phyloP scores from a whole-genome alignment of 768 basidiomycete genomes.

The Hericium coralloides region DNA sequence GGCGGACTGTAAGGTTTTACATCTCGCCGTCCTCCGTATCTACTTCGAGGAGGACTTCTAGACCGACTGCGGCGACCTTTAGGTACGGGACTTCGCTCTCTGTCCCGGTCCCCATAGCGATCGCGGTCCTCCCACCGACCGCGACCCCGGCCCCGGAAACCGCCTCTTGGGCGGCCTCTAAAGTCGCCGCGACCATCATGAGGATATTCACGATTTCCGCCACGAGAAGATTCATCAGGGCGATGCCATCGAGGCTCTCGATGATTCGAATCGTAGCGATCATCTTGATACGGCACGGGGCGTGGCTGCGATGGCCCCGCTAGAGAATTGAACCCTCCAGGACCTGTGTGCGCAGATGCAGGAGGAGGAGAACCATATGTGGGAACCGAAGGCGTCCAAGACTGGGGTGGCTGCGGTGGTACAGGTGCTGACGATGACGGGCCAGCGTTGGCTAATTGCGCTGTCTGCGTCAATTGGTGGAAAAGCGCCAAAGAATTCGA shows the following conservation, averaged over 20 bases:
- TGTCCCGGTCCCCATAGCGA: conserved; percentile 34
- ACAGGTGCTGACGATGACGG: neutral
- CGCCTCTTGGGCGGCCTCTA: conserved; percentile 48
- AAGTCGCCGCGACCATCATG: conserved; percentile 41
- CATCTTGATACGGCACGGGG: conserved; percentile 4
- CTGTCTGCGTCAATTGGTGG: conserved; percentile 51
- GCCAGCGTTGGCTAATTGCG: neutral
- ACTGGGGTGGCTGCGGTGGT: neutral
- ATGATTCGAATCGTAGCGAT: conserved; percentile 15
- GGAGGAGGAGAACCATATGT: neutral
- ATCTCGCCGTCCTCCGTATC: conserved; percentile 40
- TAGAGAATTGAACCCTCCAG: neutral
- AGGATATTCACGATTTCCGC: conserved; percentile 17
- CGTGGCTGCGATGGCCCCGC: neutral
- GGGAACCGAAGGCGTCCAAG: neutral
- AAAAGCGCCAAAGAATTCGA: conserved; percentile 59
- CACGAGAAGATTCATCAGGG: neutral
- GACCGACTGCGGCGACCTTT: conserved; percentile 57
- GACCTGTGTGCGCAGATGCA: conserved; percentile 2
- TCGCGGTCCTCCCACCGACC: conserved; percentile 57
- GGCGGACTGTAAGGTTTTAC: conserved; percentile 55
- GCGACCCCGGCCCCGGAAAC: conserved; percentile 51
- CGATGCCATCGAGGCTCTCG: neutral
- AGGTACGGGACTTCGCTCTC: conserved; percentile 27
- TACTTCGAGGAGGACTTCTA: conserved; percentile 55